Evolutionary conservation across 2,329 filamentous ascomycete species (phyloP).

Genomic region (Canariomyces notabilis): DNA sequence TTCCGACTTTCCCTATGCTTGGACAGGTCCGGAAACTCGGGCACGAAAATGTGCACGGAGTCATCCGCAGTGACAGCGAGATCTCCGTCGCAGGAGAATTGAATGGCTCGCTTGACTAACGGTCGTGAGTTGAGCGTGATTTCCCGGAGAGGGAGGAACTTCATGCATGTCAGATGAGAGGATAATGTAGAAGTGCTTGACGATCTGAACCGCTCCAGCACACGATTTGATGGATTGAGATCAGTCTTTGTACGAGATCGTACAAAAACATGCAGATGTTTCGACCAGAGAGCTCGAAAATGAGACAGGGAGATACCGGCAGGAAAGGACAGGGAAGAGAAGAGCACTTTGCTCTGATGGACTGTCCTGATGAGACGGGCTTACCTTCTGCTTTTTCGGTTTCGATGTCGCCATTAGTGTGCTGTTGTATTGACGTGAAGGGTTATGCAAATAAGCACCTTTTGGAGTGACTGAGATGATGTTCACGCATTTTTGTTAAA

Average conservation of each 20-base stretch:
- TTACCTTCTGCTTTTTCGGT: constrained; percentile 21
- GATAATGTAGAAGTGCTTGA: neutral
- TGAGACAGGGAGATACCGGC: too few relatives aligned
- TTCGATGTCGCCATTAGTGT: constrained; percentile 7
- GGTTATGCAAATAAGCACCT: neutral
- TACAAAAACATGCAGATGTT: too few relatives aligned
- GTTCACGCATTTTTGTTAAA: constrained; percentile 3
- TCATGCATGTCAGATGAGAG: neutral
- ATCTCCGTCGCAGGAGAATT: constrained; percentile 55
- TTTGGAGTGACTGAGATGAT: neutral
- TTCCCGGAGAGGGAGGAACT: constrained; percentile 44
- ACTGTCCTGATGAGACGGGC: neutral
- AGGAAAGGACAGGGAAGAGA: neutral
- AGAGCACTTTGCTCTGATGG: neutral
- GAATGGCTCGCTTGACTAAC: constrained; percentile 33
- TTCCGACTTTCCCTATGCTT: constrained; percentile 11
- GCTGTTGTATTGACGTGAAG: neutral
- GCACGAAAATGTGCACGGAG: constrained; percentile 32
- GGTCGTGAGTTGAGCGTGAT: constrained; percentile 29
- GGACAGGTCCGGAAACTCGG: constrained; percentile 26
- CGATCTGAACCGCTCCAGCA: too few relatives aligned
- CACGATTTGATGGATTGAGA: too few relatives aligned
- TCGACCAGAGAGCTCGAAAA: too few relatives aligned
- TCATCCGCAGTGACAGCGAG: constrained; percentile 54
- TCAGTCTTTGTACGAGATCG: too few relatives aligned